These are phyloP conservation scores for Styphnolobium japonicum DNA, from an alignment of 306 rosid species.

Conservation along the genomic window DNA sequence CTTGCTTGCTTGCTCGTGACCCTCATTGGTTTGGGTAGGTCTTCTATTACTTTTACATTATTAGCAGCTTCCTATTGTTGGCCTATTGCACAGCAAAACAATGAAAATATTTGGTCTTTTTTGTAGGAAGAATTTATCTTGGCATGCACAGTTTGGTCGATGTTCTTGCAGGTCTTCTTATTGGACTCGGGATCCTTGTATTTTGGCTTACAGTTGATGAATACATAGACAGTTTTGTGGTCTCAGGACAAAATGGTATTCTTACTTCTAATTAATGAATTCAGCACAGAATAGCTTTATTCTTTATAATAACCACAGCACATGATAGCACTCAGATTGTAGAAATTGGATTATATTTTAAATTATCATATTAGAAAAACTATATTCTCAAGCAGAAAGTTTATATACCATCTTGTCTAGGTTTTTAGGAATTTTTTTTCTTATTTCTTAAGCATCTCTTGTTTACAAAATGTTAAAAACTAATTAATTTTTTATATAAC, in stretches of 20 bases:
- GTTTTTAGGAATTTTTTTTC: neutral
- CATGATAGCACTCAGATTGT: conserved; percentile 7
- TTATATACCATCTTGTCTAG: neutral
- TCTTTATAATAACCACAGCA: neutral
- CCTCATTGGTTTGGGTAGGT: conserved; percentile 83
- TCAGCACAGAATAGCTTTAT: conserved; percentile 7
- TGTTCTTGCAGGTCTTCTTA: conserved; percentile 63
- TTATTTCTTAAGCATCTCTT: conserved; percentile 3
- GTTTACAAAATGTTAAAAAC: neutral
- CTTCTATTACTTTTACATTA: neutral
- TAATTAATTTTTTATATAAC: neutral
- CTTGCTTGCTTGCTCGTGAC: conserved; percentile 65
- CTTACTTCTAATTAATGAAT: conserved; percentile 13
- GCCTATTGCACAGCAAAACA: conserved; percentile 9
- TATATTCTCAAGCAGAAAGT: neutral
- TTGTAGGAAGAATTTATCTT: conserved; percentile 90
- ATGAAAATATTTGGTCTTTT: conserved; percentile 24
- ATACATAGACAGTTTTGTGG: conserved; percentile 61
- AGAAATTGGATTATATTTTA: neutral
- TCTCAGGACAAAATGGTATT: conserved; percentile 85
- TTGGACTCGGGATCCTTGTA: conserved; percentile 70
- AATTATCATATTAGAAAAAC: neutral
- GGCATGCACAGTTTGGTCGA: conserved; percentile 97
- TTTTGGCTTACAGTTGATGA: conserved; percentile 76
- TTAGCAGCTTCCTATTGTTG: conserved; percentile 16